Conservation (phyloP, 1,284 basidiomycete species). For the Leccinum colubrinum region DNA sequence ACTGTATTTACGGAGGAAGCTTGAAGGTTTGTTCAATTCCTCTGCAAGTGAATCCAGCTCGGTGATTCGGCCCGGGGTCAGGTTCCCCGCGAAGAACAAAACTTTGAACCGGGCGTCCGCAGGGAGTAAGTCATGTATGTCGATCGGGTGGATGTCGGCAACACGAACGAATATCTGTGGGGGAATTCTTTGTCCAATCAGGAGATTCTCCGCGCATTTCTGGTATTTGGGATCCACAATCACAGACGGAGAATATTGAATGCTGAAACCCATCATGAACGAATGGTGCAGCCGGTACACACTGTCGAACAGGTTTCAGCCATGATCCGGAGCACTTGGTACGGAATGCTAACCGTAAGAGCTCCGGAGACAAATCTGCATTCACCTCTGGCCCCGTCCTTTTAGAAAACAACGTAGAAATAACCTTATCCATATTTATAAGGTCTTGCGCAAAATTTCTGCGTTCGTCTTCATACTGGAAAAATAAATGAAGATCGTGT, state of each 20-base stretch:
- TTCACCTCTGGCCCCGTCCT: conserved; percentile 2
- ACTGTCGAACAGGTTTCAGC: background rate
- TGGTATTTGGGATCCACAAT: too few relatives aligned
- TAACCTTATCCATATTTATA: background rate
- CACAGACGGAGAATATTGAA: too few relatives aligned
- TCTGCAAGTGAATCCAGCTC: conserved; percentile 40
- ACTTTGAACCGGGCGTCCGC: conserved; percentile 71
- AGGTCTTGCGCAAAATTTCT: background rate
- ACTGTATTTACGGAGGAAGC: conserved; percentile 38
- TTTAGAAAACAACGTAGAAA: background rate
- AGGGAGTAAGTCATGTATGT: conserved; percentile 67
- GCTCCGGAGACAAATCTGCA: background rate
- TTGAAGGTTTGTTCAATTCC: conserved; percentile 38
- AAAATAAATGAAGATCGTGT: background rate
- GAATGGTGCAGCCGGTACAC: background rate
- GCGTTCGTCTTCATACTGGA: background rate
- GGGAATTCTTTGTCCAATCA: too few relatives aligned
- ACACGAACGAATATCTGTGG: conserved; percentile 25
- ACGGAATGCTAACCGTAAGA: background rate
- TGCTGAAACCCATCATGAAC: conserved; percentile 54
- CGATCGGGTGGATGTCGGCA: conserved; percentile 57
- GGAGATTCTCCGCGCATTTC: too few relatives aligned
- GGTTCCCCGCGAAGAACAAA: conserved; percentile 63
- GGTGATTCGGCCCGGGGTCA: conserved; percentile 38
- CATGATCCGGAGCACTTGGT: background rate